Base-by-base conservation (phyloP, 768 basidiomycete species). In the Tulasnella sp. region DNA sequence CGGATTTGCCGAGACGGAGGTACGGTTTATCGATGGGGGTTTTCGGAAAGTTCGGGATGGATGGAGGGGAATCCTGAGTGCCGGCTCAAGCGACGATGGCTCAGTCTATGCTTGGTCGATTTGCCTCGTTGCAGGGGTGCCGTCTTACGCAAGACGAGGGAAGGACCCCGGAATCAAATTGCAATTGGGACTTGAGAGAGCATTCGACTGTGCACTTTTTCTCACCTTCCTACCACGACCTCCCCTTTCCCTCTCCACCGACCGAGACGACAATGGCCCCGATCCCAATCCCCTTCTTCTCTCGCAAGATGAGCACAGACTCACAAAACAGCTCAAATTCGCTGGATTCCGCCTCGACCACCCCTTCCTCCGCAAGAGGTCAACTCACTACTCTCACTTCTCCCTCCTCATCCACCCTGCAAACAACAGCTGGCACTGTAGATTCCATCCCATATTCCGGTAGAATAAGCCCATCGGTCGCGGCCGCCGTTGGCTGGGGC, bases 391-490 rank as follows among this genome's bases (percentile, higher is more conserved):
- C 45, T 17, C 55, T 57, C 46, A 34, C 43, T 17, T 57, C 55
- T 8, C 55, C 55, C n/a, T 57, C 55, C 1, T 32, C 25, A n/a
- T 19, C 55, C 4, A 49, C 55, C 35, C 55, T 57, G 6, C 42
- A 49, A 17, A 46, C 55, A 21, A 43, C 40, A 46, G 50, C 50
- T 52, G 46, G 46, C 46, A 48, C 46, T 48, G 46, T 48, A 48
- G 55, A 57, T 25, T 57, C 55, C 3, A 57, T 57, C 9, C 55
- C 55, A 4, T 57, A 57, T 43, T 57, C 55, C 11, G 55, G 55
- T 0, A 27, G 55, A 21, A 57, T 57, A 12, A 49, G 29, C 23
- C 55, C 55, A 14, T 49, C 43, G n/a, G 55, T 43, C 19, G 41
- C 41, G 21, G 27, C 17, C 32, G 41, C 41, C 21, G 21, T 57